A percentile compares a stretch with the other conserved stretches of the same genome.
Evolutionary conservation across 2,329 filamentous ascomycete genomes (phyloP).

Genomic region (Ophiosphaerella korrae): DNA sequence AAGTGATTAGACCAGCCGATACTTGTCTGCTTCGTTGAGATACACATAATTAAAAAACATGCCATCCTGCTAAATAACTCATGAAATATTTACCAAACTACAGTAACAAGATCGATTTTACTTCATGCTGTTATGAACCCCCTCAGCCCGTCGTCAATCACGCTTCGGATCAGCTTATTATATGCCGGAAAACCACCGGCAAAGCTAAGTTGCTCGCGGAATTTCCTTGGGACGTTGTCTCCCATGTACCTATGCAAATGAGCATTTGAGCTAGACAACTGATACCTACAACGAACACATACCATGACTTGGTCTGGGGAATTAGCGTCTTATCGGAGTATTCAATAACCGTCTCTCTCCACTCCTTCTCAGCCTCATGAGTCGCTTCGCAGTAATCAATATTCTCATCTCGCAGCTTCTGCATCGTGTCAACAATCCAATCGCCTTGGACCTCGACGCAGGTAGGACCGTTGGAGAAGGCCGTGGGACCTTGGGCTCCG

Average conservation of each 20-base stretch:
- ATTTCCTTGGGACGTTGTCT: conserved; percentile 54
- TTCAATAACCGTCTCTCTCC: conserved; percentile 49
- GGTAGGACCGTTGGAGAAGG: conserved; percentile 53
- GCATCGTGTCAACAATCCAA: conserved; percentile 52
- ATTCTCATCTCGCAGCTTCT: conserved; percentile 43
- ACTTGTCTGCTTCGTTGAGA: neutral
- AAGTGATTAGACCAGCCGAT: too few relatives aligned
- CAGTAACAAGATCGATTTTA: neutral
- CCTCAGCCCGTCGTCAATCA: conserved; percentile 44
- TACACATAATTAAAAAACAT: too few relatives aligned
- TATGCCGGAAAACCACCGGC: conserved; percentile 51
- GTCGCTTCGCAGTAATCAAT: conserved; percentile 50
- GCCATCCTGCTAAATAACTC: too few relatives aligned
- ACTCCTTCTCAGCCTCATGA: conserved; percentile 49
- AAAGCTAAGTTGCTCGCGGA: conserved; percentile 52
- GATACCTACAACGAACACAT: conserved; percentile 39
- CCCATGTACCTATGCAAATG: conserved; percentile 38
- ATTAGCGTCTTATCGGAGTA: conserved; percentile 50
- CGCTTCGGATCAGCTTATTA: conserved; percentile 46
- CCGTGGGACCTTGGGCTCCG: conserved; percentile 54
- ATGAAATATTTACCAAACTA: neutral
- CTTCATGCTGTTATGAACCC: conserved; percentile 41
- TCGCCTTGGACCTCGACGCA: conserved; percentile 53
- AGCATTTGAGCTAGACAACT: too few relatives aligned
- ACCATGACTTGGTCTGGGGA: conserved; percentile 50